Evolutionary conservation across 345 rosid species (phyloP).

Genomic region (Populus deltoides): DNA sequence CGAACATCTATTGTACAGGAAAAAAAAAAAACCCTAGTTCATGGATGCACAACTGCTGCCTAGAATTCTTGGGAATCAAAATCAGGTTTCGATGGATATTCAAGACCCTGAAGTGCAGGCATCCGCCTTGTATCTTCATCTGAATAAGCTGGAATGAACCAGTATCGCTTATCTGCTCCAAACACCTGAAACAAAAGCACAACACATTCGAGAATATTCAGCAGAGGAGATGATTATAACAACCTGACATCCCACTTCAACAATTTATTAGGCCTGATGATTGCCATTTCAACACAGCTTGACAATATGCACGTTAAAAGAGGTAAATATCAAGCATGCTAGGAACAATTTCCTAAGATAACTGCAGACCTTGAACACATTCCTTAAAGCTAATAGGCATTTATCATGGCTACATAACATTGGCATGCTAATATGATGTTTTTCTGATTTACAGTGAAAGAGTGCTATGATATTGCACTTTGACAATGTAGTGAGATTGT

Average conservation of each 20-base stretch:
- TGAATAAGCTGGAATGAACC: slow-evolving; percentile 81
- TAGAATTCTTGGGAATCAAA: slow-evolving; percentile 68
- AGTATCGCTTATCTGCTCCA: slow-evolving; percentile 74
- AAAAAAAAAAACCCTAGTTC: slow-evolving; percentile 20
- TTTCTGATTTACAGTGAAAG: neutral
- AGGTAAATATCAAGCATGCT: neutral
- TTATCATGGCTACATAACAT: neutral
- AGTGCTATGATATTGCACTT: neutral
- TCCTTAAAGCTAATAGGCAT: neutral
- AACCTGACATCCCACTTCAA: neutral
- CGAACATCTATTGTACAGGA: slow-evolving; percentile 19
- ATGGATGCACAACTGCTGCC: slow-evolving; percentile 11
- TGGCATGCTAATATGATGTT: neutral
- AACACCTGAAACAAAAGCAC: slow-evolving; percentile 52
- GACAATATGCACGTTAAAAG: neutral
- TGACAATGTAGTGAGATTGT: neutral
- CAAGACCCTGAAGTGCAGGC: slow-evolving; percentile 90
- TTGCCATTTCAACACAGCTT: neutral
- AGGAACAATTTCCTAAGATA: neutral
- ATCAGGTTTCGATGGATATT: slow-evolving; percentile 82
- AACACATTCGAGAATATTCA: neutral
- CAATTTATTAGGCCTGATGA: neutral
- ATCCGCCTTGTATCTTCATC: slow-evolving; percentile 82
- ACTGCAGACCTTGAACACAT: neutral
- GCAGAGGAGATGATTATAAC: neutral